A percentile compares a stretch with the other conserved stretches of the same genome.
These are phyloP conservation scores for Hypomontagnella monticulosa DNA, from an alignment of 495 filamentous ascomycete genomes.

Conservation along the genomic window DNA sequence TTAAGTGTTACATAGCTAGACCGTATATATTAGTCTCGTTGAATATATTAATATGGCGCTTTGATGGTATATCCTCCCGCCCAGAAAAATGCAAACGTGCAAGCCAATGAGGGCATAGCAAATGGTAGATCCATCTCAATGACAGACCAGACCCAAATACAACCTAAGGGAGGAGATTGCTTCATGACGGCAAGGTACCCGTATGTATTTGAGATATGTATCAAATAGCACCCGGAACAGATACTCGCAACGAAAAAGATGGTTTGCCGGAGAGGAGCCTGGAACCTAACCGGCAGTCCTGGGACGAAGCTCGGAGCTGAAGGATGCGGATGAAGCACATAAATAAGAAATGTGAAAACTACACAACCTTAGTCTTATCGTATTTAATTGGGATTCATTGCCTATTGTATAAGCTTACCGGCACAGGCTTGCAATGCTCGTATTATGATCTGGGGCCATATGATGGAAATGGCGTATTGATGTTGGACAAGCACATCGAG, in stretches of 20 bases:
- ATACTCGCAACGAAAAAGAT: slow-evolving; percentile 68
- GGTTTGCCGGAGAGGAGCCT: slow-evolving; percentile 62
- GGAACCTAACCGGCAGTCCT: slow-evolving; percentile 55
- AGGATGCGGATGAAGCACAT: slow-evolving; percentile 65
- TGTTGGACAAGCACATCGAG: slow-evolving; percentile 90
- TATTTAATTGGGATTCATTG: background rate
- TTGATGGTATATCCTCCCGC: slow-evolving; percentile 70
- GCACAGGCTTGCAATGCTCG: slow-evolving; percentile 61
- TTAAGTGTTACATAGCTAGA: slow-evolving; percentile 13
- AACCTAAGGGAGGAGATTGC: slow-evolving; percentile 85
- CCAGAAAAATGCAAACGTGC: slow-evolving; percentile 72
- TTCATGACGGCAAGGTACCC: slow-evolving; percentile 93
- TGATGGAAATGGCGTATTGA: slow-evolving; percentile 81
- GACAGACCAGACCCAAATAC: slow-evolving; percentile 93
- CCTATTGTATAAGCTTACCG: slow-evolving; percentile 49
- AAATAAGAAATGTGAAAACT: slow-evolving; percentile 70
- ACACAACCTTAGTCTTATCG: slow-evolving; percentile 42
- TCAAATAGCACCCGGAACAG: slow-evolving; percentile 75
- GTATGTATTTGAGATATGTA: slow-evolving; percentile 79
- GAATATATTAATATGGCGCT: slow-evolving; percentile 30
- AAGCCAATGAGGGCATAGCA: slow-evolving; percentile 68
- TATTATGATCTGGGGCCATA: slow-evolving; percentile 64
- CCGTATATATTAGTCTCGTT: background rate
- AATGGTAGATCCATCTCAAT: slow-evolving; percentile 81
- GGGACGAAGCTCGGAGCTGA: slow-evolving; percentile 55